Evolutionary conservation across 495 filamentous ascomycete species (phyloP).

Genomic region (Hapsidospora chrysogenum): DNA sequence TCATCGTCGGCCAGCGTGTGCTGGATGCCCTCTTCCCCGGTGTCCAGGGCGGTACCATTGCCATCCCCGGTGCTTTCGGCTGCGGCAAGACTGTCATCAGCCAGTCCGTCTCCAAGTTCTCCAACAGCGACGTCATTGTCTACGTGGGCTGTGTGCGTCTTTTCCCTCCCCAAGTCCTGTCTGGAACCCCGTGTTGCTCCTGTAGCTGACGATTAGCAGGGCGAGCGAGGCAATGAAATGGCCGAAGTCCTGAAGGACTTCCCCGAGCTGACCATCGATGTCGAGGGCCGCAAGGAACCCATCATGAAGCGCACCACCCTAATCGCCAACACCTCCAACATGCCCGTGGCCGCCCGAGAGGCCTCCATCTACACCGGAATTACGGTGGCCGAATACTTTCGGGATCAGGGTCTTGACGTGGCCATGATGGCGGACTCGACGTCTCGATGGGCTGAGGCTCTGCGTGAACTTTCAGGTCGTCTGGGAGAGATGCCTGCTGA

Average conservation of each 20-base stretch:
- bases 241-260: slow-evolving; percentile 99
- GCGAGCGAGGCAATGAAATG: slow-evolving; percentile 99
- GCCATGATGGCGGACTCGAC: slow-evolving; percentile 99
- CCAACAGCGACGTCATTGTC: slow-evolving; percentile 96
- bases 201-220: too few relatives aligned
- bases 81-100: slow-evolving; percentile 99
- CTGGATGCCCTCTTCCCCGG: slow-evolving; percentile 95
- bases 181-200: too few relatives aligned
- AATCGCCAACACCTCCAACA: slow-evolving; percentile 99
- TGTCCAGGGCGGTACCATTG: slow-evolving; percentile 93
- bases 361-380: slow-evolving; percentile 99
- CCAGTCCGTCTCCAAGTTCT: slow-evolving; percentile 97
- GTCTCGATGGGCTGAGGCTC: slow-evolving; percentile 94
- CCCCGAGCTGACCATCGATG: slow-evolving; percentile 82
- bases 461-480: slow-evolving; percentile 98
- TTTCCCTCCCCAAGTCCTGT: too few relatives aligned
- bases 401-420: slow-evolving; percentile 93
- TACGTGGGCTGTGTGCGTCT: slow-evolving; percentile 97
- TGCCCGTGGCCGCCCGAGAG: slow-evolving; percentile 97
- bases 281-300: slow-evolving; percentile 84
- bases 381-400: slow-evolving; percentile 95
- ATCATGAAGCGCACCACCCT: slow-evolving; percentile 99
- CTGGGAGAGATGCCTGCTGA: slow-evolving; percentile 99
- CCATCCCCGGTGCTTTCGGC: slow-evolving; percentile 95
- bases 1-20: slow-evolving; percentile 93